Base-by-base conservation (phyloP, 179 eudicot genomes). In the Silene coronaria region DNA sequence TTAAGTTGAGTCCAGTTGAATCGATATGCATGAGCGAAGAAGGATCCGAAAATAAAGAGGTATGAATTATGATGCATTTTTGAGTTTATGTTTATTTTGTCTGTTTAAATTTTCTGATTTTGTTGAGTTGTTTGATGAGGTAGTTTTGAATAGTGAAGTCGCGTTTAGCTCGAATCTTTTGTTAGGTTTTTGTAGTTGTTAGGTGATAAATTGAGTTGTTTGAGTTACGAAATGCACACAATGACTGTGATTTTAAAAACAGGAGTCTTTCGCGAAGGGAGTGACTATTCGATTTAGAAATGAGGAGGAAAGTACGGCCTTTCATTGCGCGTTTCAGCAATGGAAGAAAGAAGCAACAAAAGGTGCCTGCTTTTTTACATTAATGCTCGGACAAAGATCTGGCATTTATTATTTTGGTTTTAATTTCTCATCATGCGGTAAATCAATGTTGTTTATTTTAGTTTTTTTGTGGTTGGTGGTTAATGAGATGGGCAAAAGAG, bases 291-390 rank as follows among this genome's bases (percentile, higher is more conserved):
- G 78, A 75, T 92, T 95, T 81, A 82, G 83, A 78, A 82, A 84
- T 38, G 89, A 84, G 78, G 89, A 90, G 80, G 97, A 90, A 79
- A 86, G 93, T 84, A 82, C 74, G 68, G 87, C 87, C 62, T 94
- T 92, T 83, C 96, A 91, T 85, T 72, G 60, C 80, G 91, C 93
- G 68, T 92, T 92, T 87, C 91, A 86, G 75, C 90, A 86, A 79
- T 87, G 89, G 91, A 95, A 90, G 84, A 84, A 84, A 79, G 87
- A 88, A 79, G 89, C 78, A 26, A 72, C 38, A 78, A 84, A 80
- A 95, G 99, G 97, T 94, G 85, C 87, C 76, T 76, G 64, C 66
- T 75, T 71, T 75, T 71, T 81, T 63, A 11, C 71, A 46, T 16
- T 77, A 30, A 23, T 72, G 17, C 59, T 70, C 24, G 46, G 61